phyloP scores from a whole-genome alignment of 495 filamentous ascomycete species.

The Wilcoxina mikolae region DNA sequence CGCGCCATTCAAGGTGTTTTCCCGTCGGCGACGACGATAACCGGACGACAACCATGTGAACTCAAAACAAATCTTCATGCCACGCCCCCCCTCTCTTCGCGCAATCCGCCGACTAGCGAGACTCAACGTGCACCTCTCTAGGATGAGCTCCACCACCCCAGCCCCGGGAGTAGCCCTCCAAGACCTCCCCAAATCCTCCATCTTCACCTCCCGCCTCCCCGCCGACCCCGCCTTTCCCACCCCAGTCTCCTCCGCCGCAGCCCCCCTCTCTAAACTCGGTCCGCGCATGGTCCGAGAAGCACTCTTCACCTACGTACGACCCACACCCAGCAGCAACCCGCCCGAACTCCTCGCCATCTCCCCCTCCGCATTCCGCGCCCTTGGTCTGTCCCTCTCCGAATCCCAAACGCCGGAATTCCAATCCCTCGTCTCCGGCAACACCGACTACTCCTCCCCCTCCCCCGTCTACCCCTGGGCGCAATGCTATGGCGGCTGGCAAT shows the following conservation, averaged over 20 bases:
- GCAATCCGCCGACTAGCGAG: background rate
- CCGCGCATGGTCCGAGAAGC: slow-evolving; percentile 76
- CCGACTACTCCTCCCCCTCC: slow-evolving; percentile 38
- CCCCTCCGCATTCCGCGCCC: slow-evolving; percentile 55
- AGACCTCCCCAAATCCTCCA: slow-evolving; percentile 72
- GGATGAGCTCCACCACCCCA: background rate
- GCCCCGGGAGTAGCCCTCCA: slow-evolving; percentile 36
- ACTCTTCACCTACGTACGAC: slow-evolving; percentile 79
- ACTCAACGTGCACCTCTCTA: background rate
- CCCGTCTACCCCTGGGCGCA: slow-evolving; percentile 91
- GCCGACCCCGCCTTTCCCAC: slow-evolving; percentile 69
- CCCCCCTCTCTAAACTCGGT: slow-evolving; percentile 57
- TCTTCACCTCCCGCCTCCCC: slow-evolving; percentile 55
- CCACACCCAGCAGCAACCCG: slow-evolving; percentile 45
- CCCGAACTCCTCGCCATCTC: slow-evolving; percentile 72
- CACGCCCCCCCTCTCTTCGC: too few species aligned
- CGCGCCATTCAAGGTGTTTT: too few species aligned
- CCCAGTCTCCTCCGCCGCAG: slow-evolving; percentile 60
- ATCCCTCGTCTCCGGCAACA: slow-evolving; percentile 63
- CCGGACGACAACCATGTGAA: too few species aligned
- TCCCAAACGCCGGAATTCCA: slow-evolving; percentile 61
- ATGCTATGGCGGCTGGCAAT: slow-evolving; percentile 85
- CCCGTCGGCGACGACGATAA: too few species aligned
- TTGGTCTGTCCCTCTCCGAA: slow-evolving; percentile 55
- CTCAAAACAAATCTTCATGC: too few species aligned